Base-by-base conservation (phyloP, 768 basidiomycete genomes). In the Hericium rajendrae region DNA sequence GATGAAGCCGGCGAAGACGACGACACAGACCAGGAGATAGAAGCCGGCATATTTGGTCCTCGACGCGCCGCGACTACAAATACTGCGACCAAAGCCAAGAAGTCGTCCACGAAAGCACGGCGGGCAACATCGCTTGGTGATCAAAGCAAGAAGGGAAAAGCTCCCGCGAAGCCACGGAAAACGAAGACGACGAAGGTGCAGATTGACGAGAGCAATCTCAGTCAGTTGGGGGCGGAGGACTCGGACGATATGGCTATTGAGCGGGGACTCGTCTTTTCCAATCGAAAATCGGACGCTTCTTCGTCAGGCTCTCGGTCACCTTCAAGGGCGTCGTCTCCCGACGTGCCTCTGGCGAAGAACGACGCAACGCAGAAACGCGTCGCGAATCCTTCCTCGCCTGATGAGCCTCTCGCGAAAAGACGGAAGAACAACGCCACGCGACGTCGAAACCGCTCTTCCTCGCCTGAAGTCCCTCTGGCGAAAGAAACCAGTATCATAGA, bases 1-100 rank as follows among this genome's bases (percentile, higher is more conserved):
- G 68, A 69, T 4, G 37, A 64, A 3, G 78, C 79, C 10, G 81
- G 78, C 6, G 69, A 83, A 37, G 83, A 85, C 58, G 88, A 89
- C 59, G 84, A 85, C 5, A 78, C 77, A 22, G 89, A 91, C 64
- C 69, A 74, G 63, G 86, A 85, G 41, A 75, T 91, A 13, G 83
- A 84, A 61, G 77, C 78, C 2, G 85, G 80, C 4, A 66, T 85
- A 22, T 63, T 69, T 59, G 68, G 65, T 43, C 70, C 74, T 6
- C 80, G 79, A 40, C 78, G 86, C 41, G 76, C 84, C 0, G 74
- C 76, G 54, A 78, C 76, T 16, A 68, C 70, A 2, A 82, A 86
- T 16, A 71, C 62, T 9, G 43, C 69, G 5, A 63, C 70, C 12
- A 65, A 67, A 38, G 59, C 68, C 4, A 59, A 61, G 48, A 69